phyloP scores from a whole-genome alignment of 352 stramenopile species.

The Hyphochytrium catenoides region DNA sequence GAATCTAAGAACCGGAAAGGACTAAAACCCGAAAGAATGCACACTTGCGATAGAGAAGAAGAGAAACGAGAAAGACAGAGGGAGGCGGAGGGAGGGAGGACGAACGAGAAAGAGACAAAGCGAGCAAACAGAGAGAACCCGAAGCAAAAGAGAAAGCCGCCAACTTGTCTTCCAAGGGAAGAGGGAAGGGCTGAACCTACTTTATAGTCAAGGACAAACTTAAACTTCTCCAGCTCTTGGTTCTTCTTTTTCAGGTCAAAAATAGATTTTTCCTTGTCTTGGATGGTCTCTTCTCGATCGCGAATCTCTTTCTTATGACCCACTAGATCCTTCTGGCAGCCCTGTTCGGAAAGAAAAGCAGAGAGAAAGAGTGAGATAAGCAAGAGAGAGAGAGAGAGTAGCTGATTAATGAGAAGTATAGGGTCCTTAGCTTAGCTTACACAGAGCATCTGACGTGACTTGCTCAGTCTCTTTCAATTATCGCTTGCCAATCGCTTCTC shows the following conservation, averaged over 20 bases:
- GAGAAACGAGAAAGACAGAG: too few relatives aligned
- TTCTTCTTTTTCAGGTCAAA: slow-evolving; percentile 88
- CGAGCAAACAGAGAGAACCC: too few relatives aligned
- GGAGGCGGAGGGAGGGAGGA: too few relatives aligned
- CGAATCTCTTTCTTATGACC: slow-evolving; percentile 81
- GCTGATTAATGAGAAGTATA: not conserved
- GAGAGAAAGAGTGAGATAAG: slow-evolving; percentile 6
- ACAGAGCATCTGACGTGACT: slow-evolving; percentile 8
- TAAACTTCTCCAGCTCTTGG: slow-evolving; percentile 86
- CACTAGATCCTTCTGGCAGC: slow-evolving; percentile 69
- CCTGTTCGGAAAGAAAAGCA: slow-evolving; percentile 18
- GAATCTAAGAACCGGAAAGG: too few relatives aligned
- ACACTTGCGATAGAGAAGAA: too few relatives aligned
- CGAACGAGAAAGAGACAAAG: too few relatives aligned
- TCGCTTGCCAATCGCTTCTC: not conserved
- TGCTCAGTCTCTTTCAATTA: not conserved
- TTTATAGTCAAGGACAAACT: slow-evolving; percentile 90
- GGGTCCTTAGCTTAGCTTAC: slow-evolving; percentile 5
- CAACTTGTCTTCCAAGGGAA: too few relatives aligned
- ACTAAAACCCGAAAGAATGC: too few relatives aligned
- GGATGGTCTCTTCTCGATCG: slow-evolving; percentile 77
- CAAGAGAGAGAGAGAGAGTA: slow-evolving; percentile 3
- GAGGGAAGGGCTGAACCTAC: too few relatives aligned
- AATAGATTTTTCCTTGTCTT: slow-evolving; percentile 82
- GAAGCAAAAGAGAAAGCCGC: too few relatives aligned